These are phyloP conservation scores for Kluyveromyces wickerhamii DNA, from an alignment of 805 yeast species.

Conservation along the genomic window DNA sequence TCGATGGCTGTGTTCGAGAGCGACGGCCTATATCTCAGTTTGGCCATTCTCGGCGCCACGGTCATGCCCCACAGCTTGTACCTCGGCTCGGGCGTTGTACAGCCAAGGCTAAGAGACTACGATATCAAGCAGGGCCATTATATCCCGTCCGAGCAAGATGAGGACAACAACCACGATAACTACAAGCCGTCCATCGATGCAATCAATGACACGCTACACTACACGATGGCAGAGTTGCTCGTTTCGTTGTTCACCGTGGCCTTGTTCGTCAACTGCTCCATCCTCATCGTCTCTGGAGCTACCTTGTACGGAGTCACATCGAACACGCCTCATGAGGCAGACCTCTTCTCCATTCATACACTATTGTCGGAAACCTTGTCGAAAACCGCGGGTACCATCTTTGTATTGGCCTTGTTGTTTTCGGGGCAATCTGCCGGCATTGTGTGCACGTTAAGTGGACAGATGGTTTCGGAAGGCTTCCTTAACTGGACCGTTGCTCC, in stretches of 20 bases:
- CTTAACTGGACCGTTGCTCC: conserved; percentile 75
- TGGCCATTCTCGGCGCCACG: conserved; percentile 88
- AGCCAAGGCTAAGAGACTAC: conserved; percentile 71
- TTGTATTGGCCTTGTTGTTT: conserved; percentile 76
- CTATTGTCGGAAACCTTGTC: conserved; percentile 56
- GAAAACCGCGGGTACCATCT: conserved; percentile 71
- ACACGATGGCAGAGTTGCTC: conserved; percentile 74
- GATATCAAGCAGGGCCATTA: conserved; percentile 64
- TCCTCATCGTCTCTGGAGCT: conserved; percentile 88
- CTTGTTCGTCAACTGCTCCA: conserved; percentile 81
- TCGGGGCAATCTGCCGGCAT: conserved; percentile 93
- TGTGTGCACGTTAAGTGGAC: conserved; percentile 91
- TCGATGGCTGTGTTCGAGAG: conserved; percentile 41
- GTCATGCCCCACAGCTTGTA: conserved; percentile 92
- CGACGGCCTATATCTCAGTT: conserved; percentile 64
- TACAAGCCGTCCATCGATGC: conserved; percentile 81
- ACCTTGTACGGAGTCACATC: conserved; percentile 52
- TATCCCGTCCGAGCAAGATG: conserved; percentile 32
- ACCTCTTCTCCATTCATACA: conserved; percentile 71
- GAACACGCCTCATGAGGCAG: conserved; percentile 64
- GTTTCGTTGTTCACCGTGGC: conserved; percentile 85
- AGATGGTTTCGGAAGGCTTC: conserved; percentile 91
- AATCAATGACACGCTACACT: conserved; percentile 70
- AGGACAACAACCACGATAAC: conserved; percentile 31
- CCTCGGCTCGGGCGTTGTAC: conserved; percentile 83